phyloP scores from a whole-genome alignment of 2,329 filamentous ascomycete species.

The Thielaviopsis musarum region DNA sequence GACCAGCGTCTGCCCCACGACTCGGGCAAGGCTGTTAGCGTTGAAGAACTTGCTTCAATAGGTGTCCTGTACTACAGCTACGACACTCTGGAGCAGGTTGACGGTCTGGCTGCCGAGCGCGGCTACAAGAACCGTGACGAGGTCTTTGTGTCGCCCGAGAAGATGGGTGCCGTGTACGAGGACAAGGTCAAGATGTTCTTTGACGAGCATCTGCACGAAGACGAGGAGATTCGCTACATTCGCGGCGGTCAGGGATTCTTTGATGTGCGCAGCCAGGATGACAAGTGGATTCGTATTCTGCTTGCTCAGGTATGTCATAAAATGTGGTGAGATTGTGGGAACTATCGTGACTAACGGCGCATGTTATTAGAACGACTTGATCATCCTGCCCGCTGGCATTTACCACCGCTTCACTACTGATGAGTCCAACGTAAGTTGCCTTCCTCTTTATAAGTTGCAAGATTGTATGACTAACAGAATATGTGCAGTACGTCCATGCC shows the following conservation, averaged over 20 bases:
- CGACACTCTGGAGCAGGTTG: conserved; percentile 46
- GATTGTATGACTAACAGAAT: conserved; percentile 1
- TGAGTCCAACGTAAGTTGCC: conserved; percentile 58
- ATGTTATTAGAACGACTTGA: conserved; percentile 47
- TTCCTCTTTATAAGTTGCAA: background rate
- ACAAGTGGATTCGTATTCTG: conserved; percentile 77
- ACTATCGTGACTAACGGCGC: background rate
- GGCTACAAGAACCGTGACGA: conserved; percentile 91
- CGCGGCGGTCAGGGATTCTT: conserved; percentile 80
- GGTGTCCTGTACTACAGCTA: conserved; percentile 68
- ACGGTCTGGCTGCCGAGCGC: conserved; percentile 56
- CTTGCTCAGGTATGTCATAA: conserved; percentile 51
- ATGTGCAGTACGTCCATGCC: conserved; percentile 71
- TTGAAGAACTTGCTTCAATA: conserved; percentile 49
- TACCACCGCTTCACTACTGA: conserved; percentile 97
- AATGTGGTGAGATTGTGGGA: background rate
- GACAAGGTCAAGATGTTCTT: conserved; percentile 91
- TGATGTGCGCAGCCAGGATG: conserved; percentile 67
- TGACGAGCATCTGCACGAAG: conserved; percentile 88
- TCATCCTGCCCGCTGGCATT: conserved; percentile 86
- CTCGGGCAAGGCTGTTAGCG: conserved; percentile 53
- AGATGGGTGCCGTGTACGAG: conserved; percentile 78
- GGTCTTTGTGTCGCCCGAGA: conserved; percentile 70
- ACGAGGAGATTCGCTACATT: conserved; percentile 96
- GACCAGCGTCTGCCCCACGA: conserved; percentile 88